A percentile compares a stretch with the other conserved stretches of the same genome.
Conservation (phyloP, 2,329 filamentous ascomycete species). For the Hymenoscyphus infarciens region DNA sequence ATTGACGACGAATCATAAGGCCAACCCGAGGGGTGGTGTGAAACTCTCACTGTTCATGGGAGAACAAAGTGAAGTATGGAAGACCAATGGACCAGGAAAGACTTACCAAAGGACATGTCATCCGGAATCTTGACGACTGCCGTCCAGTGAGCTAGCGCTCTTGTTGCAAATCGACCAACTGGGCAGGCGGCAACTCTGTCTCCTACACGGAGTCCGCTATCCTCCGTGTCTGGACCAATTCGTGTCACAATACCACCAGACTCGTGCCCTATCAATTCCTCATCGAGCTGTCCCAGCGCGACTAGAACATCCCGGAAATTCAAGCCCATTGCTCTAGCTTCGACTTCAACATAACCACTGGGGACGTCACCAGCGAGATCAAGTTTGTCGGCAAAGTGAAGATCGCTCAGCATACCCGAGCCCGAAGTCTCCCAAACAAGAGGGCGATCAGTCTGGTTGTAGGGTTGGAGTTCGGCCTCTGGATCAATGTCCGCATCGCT, state of each 20-base stretch:
- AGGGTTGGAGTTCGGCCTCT: neutral
- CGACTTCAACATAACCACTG: constrained; percentile 35
- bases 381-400: neutral
- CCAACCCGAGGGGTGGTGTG: too few relatives aligned
- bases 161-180: constrained; percentile 22
- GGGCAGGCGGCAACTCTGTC: constrained; percentile 20
- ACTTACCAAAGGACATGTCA: constrained; percentile 39
- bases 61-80: too few relatives aligned
- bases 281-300: constrained; percentile 29
- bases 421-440: neutral
- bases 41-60: too few relatives aligned
- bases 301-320: constrained; percentile 45
- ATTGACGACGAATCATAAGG: too few relatives aligned
- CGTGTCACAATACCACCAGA: constrained; percentile 16
- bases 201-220: constrained; percentile 7
- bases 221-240: constrained; percentile 11
- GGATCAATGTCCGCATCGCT: neutral
- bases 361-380: neutral
- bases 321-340: constrained; percentile 37
- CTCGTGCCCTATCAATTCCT: constrained; percentile 14
- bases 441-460: neutral
- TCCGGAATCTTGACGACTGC: constrained; percentile 37
- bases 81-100: too few relatives aligned
- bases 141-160: constrained; percentile 23
- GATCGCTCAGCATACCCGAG: neutral